Conservation (phyloP, 108 stramenopile genomes). For the Cyclostephanos invisitatus region DNA sequence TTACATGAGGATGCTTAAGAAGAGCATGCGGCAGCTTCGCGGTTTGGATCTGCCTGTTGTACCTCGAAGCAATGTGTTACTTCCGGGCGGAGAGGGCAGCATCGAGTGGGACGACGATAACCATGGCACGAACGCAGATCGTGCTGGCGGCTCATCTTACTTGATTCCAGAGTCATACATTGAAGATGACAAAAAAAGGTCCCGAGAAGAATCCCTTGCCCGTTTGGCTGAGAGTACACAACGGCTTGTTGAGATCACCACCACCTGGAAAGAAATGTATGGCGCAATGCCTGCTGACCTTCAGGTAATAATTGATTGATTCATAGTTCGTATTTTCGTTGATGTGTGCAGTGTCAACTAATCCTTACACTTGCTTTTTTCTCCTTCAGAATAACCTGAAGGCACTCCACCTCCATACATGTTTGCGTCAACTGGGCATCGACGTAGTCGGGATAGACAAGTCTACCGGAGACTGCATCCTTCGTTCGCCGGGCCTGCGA, state of each 20-base stretch:
- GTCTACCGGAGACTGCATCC: constrained; percentile 65
- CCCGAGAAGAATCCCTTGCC: constrained; percentile 62
- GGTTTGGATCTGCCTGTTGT: constrained; percentile 82
- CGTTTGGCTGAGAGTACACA: constrained; percentile 79
- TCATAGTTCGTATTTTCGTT: not conserved
- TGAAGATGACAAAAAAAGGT: constrained; percentile 52
- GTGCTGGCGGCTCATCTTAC: constrained; percentile 43
- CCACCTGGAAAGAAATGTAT: constrained; percentile 74
- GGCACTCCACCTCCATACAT: constrained; percentile 83
- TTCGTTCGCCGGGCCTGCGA: constrained; percentile 81
- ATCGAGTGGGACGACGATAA: constrained; percentile 49
- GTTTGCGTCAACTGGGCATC: constrained; percentile 78
- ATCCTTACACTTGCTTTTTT: not conserved
- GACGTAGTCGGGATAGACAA: constrained; percentile 73
- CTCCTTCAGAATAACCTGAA: constrained; percentile 67
- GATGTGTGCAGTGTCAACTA: not conserved
- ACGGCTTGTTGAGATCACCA: constrained; percentile 75
- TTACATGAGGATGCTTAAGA: constrained; percentile 94
- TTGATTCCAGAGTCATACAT: constrained; percentile 71
- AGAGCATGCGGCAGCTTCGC: constrained; percentile 81
- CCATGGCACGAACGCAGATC: constrained; percentile 16
- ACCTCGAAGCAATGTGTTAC: constrained; percentile 73
- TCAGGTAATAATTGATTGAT: constrained; percentile 18
- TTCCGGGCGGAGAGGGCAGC: constrained; percentile 70
- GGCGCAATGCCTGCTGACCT: constrained; percentile 70